phyloP scores from a whole-genome alignment of 768 basidiomycete species.

The Heimioporus sp. region DNA sequence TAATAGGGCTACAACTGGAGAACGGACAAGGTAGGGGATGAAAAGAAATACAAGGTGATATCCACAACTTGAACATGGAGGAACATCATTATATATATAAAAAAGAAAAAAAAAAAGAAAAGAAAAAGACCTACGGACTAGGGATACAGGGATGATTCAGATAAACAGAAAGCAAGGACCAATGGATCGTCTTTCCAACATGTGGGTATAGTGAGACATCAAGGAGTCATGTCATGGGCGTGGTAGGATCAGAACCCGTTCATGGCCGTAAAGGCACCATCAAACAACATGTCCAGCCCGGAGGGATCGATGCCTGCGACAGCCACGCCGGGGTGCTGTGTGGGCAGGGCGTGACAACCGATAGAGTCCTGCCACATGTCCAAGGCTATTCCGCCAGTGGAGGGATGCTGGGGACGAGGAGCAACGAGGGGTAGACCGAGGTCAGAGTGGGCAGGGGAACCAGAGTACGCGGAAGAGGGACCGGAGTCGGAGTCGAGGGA shows the following conservation, averaged over 20 bases:
- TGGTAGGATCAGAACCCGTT: constrained; percentile 8
- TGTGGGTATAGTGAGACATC: too few relatives aligned
- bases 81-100: too few relatives aligned
- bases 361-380: constrained; percentile 20
- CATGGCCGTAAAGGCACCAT: constrained; percentile 8
- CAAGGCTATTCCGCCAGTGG: not conserved
- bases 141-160: too few relatives aligned
- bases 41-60: too few relatives aligned
- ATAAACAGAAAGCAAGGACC: too few relatives aligned
- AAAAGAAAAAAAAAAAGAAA: too few relatives aligned
- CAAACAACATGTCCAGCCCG: constrained; percentile 14
- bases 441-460: constrained; percentile 38
- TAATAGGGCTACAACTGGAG: too few relatives aligned
- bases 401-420: constrained; percentile 24
- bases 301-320: constrained; percentile 7
- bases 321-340: not conserved
- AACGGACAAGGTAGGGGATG: too few relatives aligned
- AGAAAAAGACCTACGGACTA: too few relatives aligned
- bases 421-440: constrained; percentile 26
- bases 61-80: too few relatives aligned
- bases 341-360: not conserved
- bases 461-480: constrained; percentile 43
- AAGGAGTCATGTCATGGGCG: too few relatives aligned
- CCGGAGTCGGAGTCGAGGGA: constrained; percentile 20
- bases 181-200: too few relatives aligned